These are phyloP conservation scores for Pichia paraexigua DNA, from an alignment of 805 yeast species.

Conservation along the genomic window DNA sequence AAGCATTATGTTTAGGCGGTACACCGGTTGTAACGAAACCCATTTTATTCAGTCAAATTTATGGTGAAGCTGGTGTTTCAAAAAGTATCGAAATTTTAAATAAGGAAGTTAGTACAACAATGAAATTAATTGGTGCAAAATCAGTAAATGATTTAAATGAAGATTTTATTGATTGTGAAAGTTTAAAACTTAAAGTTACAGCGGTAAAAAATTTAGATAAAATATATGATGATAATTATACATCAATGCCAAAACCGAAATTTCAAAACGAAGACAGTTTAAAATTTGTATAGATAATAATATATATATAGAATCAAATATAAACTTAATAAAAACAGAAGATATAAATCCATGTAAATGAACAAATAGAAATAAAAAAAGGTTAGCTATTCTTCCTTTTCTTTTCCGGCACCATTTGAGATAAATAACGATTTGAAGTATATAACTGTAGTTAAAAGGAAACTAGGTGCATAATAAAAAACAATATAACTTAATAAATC, in stretches of 20 bases:
- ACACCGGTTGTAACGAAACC: slow-evolving; percentile 68
- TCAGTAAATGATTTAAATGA: slow-evolving; percentile 24
- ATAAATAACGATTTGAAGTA: background rate
- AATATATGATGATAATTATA: slow-evolving; percentile 44
- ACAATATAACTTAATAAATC: slow-evolving; percentile 1
- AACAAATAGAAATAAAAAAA: background rate
- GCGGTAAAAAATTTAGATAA: slow-evolving; percentile 45
- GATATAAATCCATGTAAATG: background rate
- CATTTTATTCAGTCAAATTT: slow-evolving; percentile 67
- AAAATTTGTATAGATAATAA: background rate
- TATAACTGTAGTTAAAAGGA: background rate
- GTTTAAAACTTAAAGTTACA: slow-evolving; percentile 47
- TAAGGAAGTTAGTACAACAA: slow-evolving; percentile 49
- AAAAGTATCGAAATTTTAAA: slow-evolving; percentile 52
- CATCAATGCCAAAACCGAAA: slow-evolving; percentile 27
- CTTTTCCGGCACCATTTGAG: background rate
- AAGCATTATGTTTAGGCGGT: slow-evolving; percentile 38
- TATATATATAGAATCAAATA: background rate
- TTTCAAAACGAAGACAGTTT: slow-evolving; percentile 10
- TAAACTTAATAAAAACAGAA: background rate
- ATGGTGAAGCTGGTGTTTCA: slow-evolving; percentile 68
- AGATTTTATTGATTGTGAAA: slow-evolving; percentile 46
- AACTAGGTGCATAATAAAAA: slow-evolving; percentile 5
- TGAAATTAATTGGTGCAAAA: slow-evolving; percentile 57
- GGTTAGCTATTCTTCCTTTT: background rate